phyloP scores from a whole-genome alignment of 139 green algal species.

The Chlorella vulgaris region DNA sequence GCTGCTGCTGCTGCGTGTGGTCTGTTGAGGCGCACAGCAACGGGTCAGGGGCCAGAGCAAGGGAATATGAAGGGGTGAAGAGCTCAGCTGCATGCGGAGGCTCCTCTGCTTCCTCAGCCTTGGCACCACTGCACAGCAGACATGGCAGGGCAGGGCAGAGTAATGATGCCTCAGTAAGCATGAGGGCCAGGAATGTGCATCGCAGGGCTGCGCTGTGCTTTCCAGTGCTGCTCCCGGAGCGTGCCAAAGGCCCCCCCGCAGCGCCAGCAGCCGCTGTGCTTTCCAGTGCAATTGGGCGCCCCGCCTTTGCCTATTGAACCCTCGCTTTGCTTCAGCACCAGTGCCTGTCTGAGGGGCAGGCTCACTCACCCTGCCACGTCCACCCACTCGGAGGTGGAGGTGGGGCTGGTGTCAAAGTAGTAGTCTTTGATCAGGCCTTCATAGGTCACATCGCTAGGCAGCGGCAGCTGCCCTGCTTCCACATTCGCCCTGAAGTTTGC shows the following conservation, averaged over 20 bases:
- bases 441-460: constrained; percentile 23
- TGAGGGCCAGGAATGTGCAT: no score
- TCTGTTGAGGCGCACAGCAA: not conserved
- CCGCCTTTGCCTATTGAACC: no score
- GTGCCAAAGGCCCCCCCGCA: no score
- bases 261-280: no score
- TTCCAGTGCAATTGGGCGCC: no score
- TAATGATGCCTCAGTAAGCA: no score
- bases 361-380: not conserved
- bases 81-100: constrained; percentile 23
- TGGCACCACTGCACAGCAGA: not conserved
- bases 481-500: constrained; percentile 35
- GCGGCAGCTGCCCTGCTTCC: constrained; percentile 2
- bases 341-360: not conserved
- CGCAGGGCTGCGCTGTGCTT: no score
- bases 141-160: not conserved
- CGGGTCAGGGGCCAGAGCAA: constrained; percentile 24
- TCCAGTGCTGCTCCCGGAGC: no score
- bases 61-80: constrained; percentile 32
- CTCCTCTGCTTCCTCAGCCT: no score
- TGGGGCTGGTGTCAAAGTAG: constrained; percentile 26
- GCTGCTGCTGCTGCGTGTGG: not conserved
- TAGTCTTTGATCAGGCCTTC: constrained; percentile 36
- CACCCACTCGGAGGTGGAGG: not conserved
- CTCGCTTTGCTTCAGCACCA: no score